phyloP scores from a whole-genome alignment of 495 filamentous ascomycete species.

The Hypoxylon rickii region DNA sequence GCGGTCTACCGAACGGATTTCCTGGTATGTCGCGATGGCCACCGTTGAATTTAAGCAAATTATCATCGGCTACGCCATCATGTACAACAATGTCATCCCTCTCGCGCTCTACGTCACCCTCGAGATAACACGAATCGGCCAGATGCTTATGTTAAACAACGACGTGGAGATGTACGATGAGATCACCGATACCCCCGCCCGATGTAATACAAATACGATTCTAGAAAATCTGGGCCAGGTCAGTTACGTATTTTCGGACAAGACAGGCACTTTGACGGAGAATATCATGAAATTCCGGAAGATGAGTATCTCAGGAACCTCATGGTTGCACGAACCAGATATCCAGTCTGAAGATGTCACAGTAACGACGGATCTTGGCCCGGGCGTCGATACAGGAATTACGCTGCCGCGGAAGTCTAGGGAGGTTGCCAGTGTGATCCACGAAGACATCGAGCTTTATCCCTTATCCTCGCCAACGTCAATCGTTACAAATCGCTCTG shows the following conservation, averaged over 20 bases:
- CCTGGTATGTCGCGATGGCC: slow-evolving; percentile 76
- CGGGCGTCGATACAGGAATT: background rate
- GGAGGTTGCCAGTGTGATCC: slow-evolving; percentile 31
- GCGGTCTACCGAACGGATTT: slow-evolving; percentile 59
- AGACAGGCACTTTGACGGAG: slow-evolving; percentile 91
- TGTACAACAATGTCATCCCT: slow-evolving; percentile 90
- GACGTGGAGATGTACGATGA: slow-evolving; percentile 93
- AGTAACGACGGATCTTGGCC: slow-evolving; percentile 5
- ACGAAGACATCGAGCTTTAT: slow-evolving; percentile 38
- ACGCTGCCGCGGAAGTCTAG: slow-evolving; percentile 25
- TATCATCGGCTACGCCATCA: slow-evolving; percentile 86
- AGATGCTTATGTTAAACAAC: slow-evolving; percentile 74
- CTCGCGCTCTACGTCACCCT: slow-evolving; percentile 87
- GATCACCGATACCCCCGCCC: slow-evolving; percentile 78
- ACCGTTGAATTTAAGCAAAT: slow-evolving; percentile 74
- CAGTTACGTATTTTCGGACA: slow-evolving; percentile 91
- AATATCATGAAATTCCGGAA: slow-evolving; percentile 92
- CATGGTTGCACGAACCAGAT: slow-evolving; percentile 82
- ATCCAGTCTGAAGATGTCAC: slow-evolving; percentile 51
- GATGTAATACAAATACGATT: slow-evolving; percentile 88
- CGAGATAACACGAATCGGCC: slow-evolving; percentile 85
- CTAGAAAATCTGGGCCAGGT: slow-evolving; percentile 91
- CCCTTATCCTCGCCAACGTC: slow-evolving; percentile 32
- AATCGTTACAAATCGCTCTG: slow-evolving; percentile 8
- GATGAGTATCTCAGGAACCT: slow-evolving; percentile 82